Evolutionary conservation across 2,329 filamentous ascomycete species (phyloP).

Genomic region (Stagonosporopsis cucurbitacearum): DNA sequence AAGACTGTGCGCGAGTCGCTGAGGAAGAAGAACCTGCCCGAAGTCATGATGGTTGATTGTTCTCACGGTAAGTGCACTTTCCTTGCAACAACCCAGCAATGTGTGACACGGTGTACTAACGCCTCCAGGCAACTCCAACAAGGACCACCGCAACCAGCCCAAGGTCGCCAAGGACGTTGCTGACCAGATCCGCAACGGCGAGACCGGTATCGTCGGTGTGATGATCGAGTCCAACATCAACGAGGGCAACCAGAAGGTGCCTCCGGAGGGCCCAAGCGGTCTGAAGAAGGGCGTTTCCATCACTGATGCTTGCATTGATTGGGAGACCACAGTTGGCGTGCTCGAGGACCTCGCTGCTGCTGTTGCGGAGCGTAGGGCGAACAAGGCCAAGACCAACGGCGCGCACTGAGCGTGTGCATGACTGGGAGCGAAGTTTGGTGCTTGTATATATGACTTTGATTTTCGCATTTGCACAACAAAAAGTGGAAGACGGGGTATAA

Average conservation of each 20-base stretch:
- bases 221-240: constrained; percentile 99
- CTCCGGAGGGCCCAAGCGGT: constrained; percentile 75
- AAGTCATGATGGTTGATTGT: constrained; percentile 98
- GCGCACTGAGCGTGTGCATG: constrained; percentile 22
- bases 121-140: constrained; percentile 85
- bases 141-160: constrained; percentile 97
- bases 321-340: constrained; percentile 82
- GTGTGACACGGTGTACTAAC: constrained; percentile 22
- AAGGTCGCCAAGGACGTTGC: constrained; percentile 83
- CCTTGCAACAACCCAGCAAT: not conserved
- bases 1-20: constrained; percentile 79
- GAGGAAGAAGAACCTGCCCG: constrained; percentile 79
- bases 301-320: constrained; percentile 94
- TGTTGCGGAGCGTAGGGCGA: constrained; percentile 74
- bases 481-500: constrained; percentile 4
- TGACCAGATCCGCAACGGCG: constrained; percentile 85
- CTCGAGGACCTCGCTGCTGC: constrained; percentile 86
- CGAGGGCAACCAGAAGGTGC: constrained; percentile 80
- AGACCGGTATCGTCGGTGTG: constrained; percentile 88
- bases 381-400: constrained; percentile 37
- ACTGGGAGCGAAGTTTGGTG: not conserved
- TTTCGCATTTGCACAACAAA: not conserved
- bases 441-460: constrained; percentile 21
- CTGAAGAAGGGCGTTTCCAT: constrained; percentile 92
- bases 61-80: constrained; percentile 72